Evolutionary conservation across 2,329 filamentous ascomycete genomes (phyloP).

Genomic region (Tolypocladium ovalisporum): DNA sequence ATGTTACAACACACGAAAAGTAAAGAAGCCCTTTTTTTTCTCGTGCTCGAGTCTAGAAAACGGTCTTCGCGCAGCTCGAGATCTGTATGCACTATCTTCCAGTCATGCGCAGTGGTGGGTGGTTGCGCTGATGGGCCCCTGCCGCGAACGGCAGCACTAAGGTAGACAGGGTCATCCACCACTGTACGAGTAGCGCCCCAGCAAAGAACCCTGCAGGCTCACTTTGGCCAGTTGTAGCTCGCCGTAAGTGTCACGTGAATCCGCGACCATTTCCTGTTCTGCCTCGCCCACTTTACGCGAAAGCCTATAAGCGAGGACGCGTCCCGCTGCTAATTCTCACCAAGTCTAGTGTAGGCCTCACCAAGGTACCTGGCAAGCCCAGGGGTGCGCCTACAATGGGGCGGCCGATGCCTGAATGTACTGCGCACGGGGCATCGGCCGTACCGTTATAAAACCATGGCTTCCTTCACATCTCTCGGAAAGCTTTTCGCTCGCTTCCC

Average conservation of each 20-base stretch:
- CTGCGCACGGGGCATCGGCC: not conserved
- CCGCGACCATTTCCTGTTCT: not conserved
- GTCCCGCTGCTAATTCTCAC: slow-evolving; percentile 5
- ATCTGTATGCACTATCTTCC: slow-evolving; percentile 7
- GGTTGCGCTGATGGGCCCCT: slow-evolving; percentile 2
- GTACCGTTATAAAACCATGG: slow-evolving; percentile 9
- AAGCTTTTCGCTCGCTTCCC: slow-evolving; percentile 6
- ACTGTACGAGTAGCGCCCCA: slow-evolving; percentile 2
- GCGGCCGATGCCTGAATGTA: not conserved
- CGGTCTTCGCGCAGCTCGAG: not conserved
- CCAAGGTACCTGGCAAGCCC: not conserved
- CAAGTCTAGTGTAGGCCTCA: not conserved
- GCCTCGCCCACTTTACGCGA: not conserved
- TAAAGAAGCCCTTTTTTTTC: not conserved
- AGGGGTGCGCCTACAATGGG: not conserved
- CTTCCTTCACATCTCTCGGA: slow-evolving; percentile 7
- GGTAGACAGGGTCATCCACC: not conserved
- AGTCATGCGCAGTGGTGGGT: slow-evolving; percentile 5
- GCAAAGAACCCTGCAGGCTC: not conserved
- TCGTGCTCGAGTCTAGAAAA: not conserved
- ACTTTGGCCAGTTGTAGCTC: not conserved
- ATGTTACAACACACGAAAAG: not conserved
- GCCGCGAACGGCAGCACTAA: not conserved
- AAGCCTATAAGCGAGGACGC: slow-evolving; percentile 4
- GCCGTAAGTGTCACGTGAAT: slow-evolving; percentile 2